Percentiles rank a stretch among this genome's conserved stretches.
Evolutionary conservation across 148 eudicot species (phyloP).

Genomic region (Persicaria maculosa): DNA sequence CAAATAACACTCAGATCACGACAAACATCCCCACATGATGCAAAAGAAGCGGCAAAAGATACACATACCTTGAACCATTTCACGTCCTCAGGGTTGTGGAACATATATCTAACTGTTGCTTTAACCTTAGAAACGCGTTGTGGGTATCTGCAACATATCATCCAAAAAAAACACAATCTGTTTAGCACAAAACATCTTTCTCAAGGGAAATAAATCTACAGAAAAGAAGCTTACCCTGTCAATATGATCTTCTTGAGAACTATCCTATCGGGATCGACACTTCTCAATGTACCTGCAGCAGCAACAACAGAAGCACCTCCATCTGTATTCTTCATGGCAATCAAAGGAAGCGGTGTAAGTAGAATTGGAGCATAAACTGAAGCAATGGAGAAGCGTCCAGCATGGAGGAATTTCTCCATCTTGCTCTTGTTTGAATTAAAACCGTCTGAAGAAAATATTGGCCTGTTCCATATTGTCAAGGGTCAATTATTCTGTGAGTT

Average conservation of each 20-base stretch:
- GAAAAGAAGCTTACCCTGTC: slow-evolving; percentile 54
- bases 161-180: background rate
- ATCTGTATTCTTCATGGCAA: slow-evolving; percentile 53
- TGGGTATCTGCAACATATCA: slow-evolving; percentile 60
- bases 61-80: slow-evolving; percentile 92
- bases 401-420: slow-evolving; percentile 97
- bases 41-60: slow-evolving; percentile 1
- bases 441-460: slow-evolving; percentile 76
- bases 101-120: slow-evolving; percentile 87
- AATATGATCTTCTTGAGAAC: slow-evolving; percentile 73
- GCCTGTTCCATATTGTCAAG: slow-evolving; percentile 42
- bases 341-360: slow-evolving; percentile 72
- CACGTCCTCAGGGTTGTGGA: slow-evolving; percentile 92
- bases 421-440: slow-evolving; percentile 77
- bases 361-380: slow-evolving; percentile 89
- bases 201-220: background rate
- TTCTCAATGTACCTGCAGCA: slow-evolving; percentile 73
- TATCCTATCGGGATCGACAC: slow-evolving; percentile 79
- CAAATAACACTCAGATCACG: background rate
- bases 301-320: slow-evolving; percentile 45
- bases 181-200: background rate
- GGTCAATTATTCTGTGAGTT: background rate
- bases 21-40: background rate
- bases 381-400: slow-evolving; percentile 77
- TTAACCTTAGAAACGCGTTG: slow-evolving; percentile 90